phyloP scores from a whole-genome alignment of 2,329 filamentous ascomycete species.

The Purpureocillium lavendulum region DNA sequence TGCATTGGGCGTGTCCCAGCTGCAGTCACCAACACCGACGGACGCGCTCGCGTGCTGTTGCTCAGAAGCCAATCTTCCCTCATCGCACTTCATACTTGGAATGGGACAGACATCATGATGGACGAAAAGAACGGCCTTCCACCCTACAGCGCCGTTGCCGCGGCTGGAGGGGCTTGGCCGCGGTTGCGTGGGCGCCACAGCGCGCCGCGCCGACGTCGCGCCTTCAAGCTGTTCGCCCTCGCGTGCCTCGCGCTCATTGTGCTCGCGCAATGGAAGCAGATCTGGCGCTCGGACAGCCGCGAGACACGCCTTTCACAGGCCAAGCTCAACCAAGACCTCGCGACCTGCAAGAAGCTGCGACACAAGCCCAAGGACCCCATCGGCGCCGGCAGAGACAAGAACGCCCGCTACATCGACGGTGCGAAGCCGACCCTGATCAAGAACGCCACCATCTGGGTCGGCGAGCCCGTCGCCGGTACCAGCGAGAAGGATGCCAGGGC shows the following conservation, averaged over 20 bases:
- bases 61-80: no score
- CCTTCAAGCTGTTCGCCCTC: slow-evolving; percentile 32
- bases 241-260: slow-evolving; percentile 42
- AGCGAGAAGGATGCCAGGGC: slow-evolving; percentile 43
- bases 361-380: slow-evolving; percentile 46
- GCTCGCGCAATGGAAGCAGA: slow-evolving; percentile 39
- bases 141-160: slow-evolving; percentile 30
- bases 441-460: slow-evolving; percentile 60
- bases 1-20: no score
- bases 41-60: no score
- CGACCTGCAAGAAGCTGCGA: slow-evolving; percentile 46
- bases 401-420: slow-evolving; percentile 51
- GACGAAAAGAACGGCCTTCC: slow-evolving; percentile 35
- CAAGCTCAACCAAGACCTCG: slow-evolving; percentile 45
- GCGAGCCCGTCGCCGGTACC: slow-evolving; percentile 45
- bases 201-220: slow-evolving; percentile 32
- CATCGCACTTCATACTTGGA: no score
- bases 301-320: slow-evolving; percentile 37
- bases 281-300: slow-evolving; percentile 18
- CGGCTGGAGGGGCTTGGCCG: slow-evolving; percentile 4
- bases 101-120: slow-evolving; percentile 10
- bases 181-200: slow-evolving; percentile 15
- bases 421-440: slow-evolving; percentile 53
- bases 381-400: slow-evolving; percentile 47
- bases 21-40: neutral